A percentile compares a stretch with the other conserved stretches of the same genome.
phyloP scores from a whole-genome alignment of 106 monocot species.

The Dendrobium nobile region DNA sequence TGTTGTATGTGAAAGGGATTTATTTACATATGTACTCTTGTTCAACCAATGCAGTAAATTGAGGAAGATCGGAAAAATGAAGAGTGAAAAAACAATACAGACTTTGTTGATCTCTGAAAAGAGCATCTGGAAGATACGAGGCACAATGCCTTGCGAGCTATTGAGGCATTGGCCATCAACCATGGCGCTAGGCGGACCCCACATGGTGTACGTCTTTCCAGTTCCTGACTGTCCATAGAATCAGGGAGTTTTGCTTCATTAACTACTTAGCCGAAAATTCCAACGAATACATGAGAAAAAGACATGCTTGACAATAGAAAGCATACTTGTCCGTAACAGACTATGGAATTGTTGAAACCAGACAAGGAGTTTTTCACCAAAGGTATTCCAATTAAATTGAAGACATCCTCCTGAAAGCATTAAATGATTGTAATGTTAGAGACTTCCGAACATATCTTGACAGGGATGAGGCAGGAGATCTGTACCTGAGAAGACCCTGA shows the following conservation, averaged over 20 bases:
- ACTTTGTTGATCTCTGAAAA: conserved; percentile 79
- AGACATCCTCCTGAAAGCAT: conserved; percentile 62
- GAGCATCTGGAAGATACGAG: conserved; percentile 74
- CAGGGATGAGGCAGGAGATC: neutral
- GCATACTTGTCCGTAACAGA: conserved; percentile 87
- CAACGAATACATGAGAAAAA: neutral
- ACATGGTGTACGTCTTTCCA: conserved; percentile 96
- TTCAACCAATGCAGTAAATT: neutral
- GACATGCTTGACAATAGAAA: neutral
- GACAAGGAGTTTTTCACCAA: conserved; percentile 54
- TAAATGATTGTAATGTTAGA: neutral
- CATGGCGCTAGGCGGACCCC: conserved; percentile 88
- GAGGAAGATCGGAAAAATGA: neutral
- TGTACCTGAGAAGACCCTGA: conserved; percentile 67
- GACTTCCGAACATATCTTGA: neutral
- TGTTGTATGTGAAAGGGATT: neutral
- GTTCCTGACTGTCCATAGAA: conserved; percentile 49
- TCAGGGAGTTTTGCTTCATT: neutral
- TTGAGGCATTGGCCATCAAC: conserved; percentile 34
- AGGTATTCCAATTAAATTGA: conserved; percentile 64
- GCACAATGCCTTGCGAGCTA: conserved; percentile 59
- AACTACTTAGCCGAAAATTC: neutral
- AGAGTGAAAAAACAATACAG: neutral
- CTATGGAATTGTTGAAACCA: conserved; percentile 79
- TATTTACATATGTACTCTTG: neutral